phyloP scores from a whole-genome alignment of 306 rosid genomes.

The Quercus gilva region DNA sequence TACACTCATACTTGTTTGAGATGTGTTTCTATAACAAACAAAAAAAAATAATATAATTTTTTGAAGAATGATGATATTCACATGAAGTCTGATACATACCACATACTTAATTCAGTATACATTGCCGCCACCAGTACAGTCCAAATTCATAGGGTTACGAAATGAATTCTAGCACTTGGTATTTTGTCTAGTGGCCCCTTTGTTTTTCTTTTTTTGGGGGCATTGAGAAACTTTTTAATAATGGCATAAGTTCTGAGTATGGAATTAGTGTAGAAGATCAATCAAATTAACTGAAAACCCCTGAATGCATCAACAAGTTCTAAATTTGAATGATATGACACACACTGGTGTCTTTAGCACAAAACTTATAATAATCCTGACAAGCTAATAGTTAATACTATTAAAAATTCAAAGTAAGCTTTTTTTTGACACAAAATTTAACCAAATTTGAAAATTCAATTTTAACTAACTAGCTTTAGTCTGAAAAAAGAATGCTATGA shows the following conservation, averaged over 20 bases:
- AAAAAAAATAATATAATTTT: too few species aligned
- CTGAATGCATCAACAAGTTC: neutral
- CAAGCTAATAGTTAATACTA: neutral
- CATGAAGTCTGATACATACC: too few species aligned
- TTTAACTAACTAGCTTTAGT: neutral
- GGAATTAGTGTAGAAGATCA: neutral
- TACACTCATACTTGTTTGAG: too few species aligned
- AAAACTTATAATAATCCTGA: neutral
- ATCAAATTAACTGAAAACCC: neutral
- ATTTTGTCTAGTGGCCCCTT: too few species aligned
- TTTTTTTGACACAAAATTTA: neutral
- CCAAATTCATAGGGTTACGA: too few species aligned
- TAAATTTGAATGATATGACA: neutral
- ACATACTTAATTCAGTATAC: too few species aligned
- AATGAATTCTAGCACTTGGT: too few species aligned
- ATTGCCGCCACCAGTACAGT: too few species aligned
- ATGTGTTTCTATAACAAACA: too few species aligned
- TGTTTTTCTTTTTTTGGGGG: neutral
- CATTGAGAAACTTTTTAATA: neutral
- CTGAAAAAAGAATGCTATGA: neutral
- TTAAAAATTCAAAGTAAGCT: neutral
- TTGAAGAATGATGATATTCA: too few species aligned
- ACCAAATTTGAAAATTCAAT: neutral
- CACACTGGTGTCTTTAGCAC: neutral
- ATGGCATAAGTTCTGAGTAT: neutral